Base-by-base conservation (phyloP, 139 green algal genomes). In the Spirogloea muscicola region DNA sequence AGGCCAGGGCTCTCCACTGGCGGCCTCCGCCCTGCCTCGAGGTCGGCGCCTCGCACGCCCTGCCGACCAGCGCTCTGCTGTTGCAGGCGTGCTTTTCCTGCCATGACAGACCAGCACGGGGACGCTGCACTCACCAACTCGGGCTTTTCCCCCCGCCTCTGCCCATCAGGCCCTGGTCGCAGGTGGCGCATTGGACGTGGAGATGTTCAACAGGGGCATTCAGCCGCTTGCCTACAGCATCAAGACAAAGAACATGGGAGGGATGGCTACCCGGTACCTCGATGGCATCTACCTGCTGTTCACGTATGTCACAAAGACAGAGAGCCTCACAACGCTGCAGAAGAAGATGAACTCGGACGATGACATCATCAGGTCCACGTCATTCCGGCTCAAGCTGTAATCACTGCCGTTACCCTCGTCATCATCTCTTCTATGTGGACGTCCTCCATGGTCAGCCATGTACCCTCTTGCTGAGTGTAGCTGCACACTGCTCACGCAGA, bases 141-240 rank as follows among this genome's bases (percentile, higher is more conserved):
- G n/a, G n/a, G n/a, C n/a, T n/a, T n/a, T n/a, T n/a, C n/a, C n/a
- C n/a, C n/a, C n/a, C n/a, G n/a, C n/a, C n/a, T n/a, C n/a, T n/a
- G n/a, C n/a, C n/a, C n/a, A n/a, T n/a, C 70, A 79, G 72, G 40
- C 34, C 18, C 40, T 80, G 34, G 36, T 80, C 25, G 64, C 63
- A 31, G 63, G 38, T 16, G 72, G 72, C 25, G 72, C 72, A 13
- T n/a, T 80, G n/a, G 72, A 80, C 29, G 72, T 80, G 72, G 72
- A 80, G 36, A 77, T 80, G 66, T 80, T 80, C 42, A 80, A 80
- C 64, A 69, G 72, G 29, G 72, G 72, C 16, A 80, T 80, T 62
- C 72, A 80, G 49, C 72, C 72, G 0, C 27, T 80, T 46, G 63
- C 62, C 3, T 80, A 80, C 68, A 70, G 25, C 48, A 80, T 80